Percentiles rank a stretch among this genome's conserved stretches.
Conservation (phyloP, 768 basidiomycete species). For the Mycena indigotica region DNA sequence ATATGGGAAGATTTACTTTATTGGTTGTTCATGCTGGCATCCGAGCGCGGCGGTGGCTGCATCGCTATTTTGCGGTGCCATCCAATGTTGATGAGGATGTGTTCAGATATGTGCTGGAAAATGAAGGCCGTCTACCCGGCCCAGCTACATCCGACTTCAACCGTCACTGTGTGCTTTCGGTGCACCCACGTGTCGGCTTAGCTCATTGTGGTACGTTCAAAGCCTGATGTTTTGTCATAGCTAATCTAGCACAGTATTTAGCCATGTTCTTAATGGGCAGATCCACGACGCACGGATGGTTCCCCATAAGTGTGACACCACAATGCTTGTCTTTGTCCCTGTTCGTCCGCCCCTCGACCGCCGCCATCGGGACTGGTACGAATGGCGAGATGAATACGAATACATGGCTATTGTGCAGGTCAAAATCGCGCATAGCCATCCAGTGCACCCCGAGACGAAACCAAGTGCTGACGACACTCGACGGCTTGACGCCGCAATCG, state of each 20-base stretch:
- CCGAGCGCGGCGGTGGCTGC: neutral
- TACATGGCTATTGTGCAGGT: neutral
- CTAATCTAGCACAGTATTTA: neutral
- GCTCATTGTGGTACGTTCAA: conserved; percentile 7
- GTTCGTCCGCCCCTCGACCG: neutral
- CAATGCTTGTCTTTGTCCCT: conserved; percentile 7
- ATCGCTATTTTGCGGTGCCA: neutral
- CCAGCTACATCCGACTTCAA: neutral
- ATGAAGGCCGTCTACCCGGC: neutral
- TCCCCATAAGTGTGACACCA: neutral
- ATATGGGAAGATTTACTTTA: conserved; percentile 1
- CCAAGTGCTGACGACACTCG: conserved; percentile 4
- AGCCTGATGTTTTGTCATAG: neutral
- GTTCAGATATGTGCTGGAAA: conserved; percentile 3
- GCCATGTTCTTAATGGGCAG: neutral
- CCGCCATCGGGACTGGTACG: neutral
- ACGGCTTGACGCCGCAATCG: neutral
- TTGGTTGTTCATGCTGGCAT: conserved; percentile 11
- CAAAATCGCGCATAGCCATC: conserved; percentile 8
- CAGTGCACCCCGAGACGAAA: conserved; percentile 3
- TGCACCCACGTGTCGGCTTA: conserved; percentile 4
- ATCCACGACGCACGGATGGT: neutral
- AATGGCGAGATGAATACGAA: neutral
- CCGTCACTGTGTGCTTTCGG: neutral
- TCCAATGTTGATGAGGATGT: neutral